Conservation (phyloP, 345 rosid genomes). For the Bruguiera gymnorhiza region DNA sequence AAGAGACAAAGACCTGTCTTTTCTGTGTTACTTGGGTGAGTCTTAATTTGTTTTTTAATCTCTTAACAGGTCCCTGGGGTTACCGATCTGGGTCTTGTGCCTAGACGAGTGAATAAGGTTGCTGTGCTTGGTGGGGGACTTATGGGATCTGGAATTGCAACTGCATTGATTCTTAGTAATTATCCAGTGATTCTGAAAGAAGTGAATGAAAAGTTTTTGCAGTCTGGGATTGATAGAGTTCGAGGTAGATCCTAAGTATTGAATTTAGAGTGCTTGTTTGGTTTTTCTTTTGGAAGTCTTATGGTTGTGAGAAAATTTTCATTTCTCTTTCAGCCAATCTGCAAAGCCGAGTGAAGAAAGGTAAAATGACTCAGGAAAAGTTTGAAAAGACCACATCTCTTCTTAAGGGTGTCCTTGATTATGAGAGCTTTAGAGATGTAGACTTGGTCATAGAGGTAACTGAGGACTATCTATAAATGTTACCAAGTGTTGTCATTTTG, state of each 20-base stretch:
- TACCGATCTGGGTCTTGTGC: conserved; percentile 69
- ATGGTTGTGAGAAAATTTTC: conserved; percentile 14
- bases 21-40: not conserved
- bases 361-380: conserved; percentile 71
- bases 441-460: conserved; percentile 96
- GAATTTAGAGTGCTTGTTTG: not conserved
- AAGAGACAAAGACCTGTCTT: no score
- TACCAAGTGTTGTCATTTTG: not conserved
- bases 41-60: not conserved
- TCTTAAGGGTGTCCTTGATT: conserved; percentile 75
- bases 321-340: conserved; percentile 62
- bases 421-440: conserved; percentile 80
- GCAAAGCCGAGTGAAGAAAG: conserved; percentile 84
- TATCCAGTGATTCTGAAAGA: conserved; percentile 84
- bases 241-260: conserved; percentile 46
- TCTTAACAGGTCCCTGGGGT: conserved; percentile 72
- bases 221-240: conserved; percentile 81
- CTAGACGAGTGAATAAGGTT: conserved; percentile 69
- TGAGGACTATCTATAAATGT: conserved; percentile 5
- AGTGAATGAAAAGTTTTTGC: conserved; percentile 81
- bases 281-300: conserved; percentile 7
- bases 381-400: conserved; percentile 75
- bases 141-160: conserved; percentile 99
- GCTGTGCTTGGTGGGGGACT: conserved; percentile 95
- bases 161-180: conserved; percentile 75